Evolutionary conservation across 106 monocot species (phyloP).

Genomic region (Amphibolis antarctica): DNA sequence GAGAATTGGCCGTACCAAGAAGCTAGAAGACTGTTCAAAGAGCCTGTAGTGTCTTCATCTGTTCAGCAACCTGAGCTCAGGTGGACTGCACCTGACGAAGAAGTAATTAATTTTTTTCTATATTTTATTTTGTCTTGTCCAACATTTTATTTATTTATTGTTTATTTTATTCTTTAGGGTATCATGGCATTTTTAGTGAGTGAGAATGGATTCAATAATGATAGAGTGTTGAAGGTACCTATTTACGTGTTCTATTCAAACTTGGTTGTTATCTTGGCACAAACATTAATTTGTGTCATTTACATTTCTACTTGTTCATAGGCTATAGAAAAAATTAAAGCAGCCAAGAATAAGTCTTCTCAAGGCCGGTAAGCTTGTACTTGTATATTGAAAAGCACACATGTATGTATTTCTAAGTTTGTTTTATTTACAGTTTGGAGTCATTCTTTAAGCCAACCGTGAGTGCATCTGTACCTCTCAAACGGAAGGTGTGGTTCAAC

Average conservation of each 20-base stretch:
- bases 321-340: constrained; percentile 89
- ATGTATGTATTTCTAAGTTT: neutral
- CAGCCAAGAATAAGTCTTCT: constrained; percentile 78
- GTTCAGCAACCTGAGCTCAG: constrained; percentile 34
- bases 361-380: constrained; percentile 54
- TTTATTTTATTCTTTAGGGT: constrained; percentile 35
- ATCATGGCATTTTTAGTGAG: constrained; percentile 67
- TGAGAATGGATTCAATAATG: constrained; percentile 84
- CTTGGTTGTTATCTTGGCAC: neutral
- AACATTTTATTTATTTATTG: constrained; percentile 1
- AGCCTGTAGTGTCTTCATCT: constrained; percentile 27
- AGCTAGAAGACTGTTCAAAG: constrained; percentile 73
- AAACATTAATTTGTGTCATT: constrained; percentile 3
- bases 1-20: constrained; percentile 94
- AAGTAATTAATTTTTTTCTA: constrained; percentile 24
- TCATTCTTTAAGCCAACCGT: constrained; percentile 81
- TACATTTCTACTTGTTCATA: constrained; percentile 9
- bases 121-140: neutral
- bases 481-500: constrained; percentile 52
- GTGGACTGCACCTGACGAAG: constrained; percentile 87
- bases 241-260: neutral
- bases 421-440: constrained; percentile 47
- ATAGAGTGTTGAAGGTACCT: constrained; percentile 74
- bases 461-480: constrained; percentile 42
- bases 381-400: neutral